These are phyloP conservation scores for Tetracladium marchalianum DNA, from an alignment of 495 filamentous ascomycete species.

Conservation along the genomic window DNA sequence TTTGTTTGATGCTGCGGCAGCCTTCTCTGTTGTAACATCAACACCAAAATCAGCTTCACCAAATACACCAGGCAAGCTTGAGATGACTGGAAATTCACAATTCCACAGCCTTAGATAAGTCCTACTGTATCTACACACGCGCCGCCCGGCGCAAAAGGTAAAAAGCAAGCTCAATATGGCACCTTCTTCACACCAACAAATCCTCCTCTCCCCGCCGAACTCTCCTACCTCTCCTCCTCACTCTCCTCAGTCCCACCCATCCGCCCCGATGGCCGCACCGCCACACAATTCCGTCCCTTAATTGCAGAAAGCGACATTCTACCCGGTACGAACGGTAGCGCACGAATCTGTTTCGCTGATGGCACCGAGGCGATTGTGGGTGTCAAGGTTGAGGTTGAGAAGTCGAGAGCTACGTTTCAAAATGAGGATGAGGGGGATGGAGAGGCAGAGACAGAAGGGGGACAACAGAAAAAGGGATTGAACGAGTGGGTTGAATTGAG, in stretches of 20 bases:
- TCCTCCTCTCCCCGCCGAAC: conserved; percentile 83
- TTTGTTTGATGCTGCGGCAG: too few relatives aligned
- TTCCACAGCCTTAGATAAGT: neutral
- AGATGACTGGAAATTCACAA: too few relatives aligned
- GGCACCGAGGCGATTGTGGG: conserved; percentile 93
- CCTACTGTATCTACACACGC: neutral
- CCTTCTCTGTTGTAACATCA: too few relatives aligned
- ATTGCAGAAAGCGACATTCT: conserved; percentile 84
- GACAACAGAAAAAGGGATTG: conserved; percentile 26
- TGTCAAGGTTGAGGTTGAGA: conserved; percentile 87
- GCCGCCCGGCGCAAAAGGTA: neutral
- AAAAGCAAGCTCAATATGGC: conserved; percentile 12
- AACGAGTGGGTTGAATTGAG: conserved; percentile 71
- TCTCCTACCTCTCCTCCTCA: conserved; percentile 88
- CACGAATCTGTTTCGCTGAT: conserved; percentile 87
- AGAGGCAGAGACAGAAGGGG: conserved; percentile 20
- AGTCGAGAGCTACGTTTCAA: conserved; percentile 31
- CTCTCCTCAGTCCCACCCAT: conserved; percentile 71
- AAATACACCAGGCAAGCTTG: too few relatives aligned
- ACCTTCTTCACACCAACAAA: conserved; percentile 26
- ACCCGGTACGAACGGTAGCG: conserved; percentile 81
- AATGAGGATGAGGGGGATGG: conserved; percentile 22
- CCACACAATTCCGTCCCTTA: conserved; percentile 83
- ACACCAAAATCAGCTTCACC: too few relatives aligned
- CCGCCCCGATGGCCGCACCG: conserved; percentile 75